These are phyloP conservation scores for Ogataea nitratoaversa DNA, from an alignment of 805 yeast genomes.

Conservation along the genomic window DNA sequence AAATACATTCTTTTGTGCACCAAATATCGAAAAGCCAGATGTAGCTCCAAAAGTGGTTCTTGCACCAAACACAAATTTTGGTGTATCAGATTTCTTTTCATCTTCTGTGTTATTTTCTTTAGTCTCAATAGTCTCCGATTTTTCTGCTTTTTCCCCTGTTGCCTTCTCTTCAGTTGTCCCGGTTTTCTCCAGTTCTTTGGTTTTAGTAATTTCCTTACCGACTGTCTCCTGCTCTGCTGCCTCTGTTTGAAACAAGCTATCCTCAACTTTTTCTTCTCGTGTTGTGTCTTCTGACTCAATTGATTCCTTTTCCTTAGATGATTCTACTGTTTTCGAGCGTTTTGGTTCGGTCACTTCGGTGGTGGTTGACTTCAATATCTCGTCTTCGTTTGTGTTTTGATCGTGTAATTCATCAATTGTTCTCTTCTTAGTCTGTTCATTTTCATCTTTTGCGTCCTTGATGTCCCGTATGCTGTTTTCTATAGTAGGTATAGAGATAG, in stretches of 20 bases:
- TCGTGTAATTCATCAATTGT: constrained; percentile 3
- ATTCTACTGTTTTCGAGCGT: constrained; percentile 3
- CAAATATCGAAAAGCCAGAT: constrained; percentile 33
- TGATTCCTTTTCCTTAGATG: constrained; percentile 2
- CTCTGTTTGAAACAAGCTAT: background rate
- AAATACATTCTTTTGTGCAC: constrained; percentile 32
- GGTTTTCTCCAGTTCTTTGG: background rate
- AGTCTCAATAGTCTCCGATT: background rate
- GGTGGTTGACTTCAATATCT: constrained; percentile 2
- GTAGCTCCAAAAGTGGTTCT: constrained; percentile 46
- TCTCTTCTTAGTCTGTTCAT: constrained; percentile 11
- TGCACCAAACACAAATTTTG: constrained; percentile 55
- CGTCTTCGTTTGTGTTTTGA: constrained; percentile 1
- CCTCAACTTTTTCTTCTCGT: background rate
- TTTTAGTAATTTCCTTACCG: background rate
- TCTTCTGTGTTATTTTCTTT: too few species aligned
- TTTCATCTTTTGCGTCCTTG: constrained; percentile 8
- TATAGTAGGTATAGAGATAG: background rate
- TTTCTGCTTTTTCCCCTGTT: constrained; percentile 1
- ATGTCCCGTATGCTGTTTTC: constrained; percentile 3
- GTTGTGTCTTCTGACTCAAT: constrained; percentile 1
- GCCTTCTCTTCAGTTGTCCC: background rate
- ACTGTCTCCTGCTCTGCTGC: constrained; percentile 4
- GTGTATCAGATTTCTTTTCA: too few species aligned
- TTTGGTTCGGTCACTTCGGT: constrained; percentile 2